Percentiles rank a stretch among this genome's conserved stretches.
Conservation (phyloP, 371 early-diverging fungal species). For the Rozella allomycis region DNA sequence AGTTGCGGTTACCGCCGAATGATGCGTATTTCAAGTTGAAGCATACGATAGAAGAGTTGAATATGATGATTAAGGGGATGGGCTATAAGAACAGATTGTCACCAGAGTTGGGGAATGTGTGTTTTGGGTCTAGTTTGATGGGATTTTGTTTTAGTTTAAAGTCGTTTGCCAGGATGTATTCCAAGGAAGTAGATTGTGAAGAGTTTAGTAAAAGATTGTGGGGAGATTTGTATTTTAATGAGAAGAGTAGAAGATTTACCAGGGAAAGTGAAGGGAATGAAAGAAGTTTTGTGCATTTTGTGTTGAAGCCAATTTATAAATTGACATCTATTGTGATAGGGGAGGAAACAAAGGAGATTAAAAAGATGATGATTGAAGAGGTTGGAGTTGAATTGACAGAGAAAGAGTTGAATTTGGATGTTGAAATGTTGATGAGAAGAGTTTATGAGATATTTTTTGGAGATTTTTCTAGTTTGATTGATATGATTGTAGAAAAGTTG, state of each 20-base stretch:
- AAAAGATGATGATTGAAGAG: not conserved
- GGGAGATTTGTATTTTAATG: constrained; percentile 87
- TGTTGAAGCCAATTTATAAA: constrained; percentile 87
- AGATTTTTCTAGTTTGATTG: constrained; percentile 55
- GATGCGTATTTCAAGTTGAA: constrained; percentile 90
- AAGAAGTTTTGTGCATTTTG: constrained; percentile 88
- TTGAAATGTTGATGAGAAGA: constrained; percentile 40
- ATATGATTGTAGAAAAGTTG: constrained; percentile 58
- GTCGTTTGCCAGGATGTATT: constrained; percentile 79
- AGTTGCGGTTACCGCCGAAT: constrained; percentile 78
- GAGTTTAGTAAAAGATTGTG: constrained; percentile 81
- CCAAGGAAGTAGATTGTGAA: constrained; percentile 43
- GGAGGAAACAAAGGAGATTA: not conserved
- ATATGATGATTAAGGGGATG: constrained; percentile 42
- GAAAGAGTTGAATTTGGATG: not conserved
- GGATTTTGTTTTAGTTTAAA: constrained; percentile 87
- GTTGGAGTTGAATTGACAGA: not conserved
- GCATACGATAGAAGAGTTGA: constrained; percentile 87
- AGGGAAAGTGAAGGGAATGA: constrained; percentile 28
- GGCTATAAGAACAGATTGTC: constrained; percentile 44
- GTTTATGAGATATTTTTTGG: constrained; percentile 82
- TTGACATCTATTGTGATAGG: constrained; percentile 39
- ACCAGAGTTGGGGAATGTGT: constrained; percentile 89
- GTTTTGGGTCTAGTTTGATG: constrained; percentile 70
- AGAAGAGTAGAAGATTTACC: constrained; percentile 50